phyloP scores from a whole-genome alignment of 805 yeast species.

The Nakazawaea peltata region DNA sequence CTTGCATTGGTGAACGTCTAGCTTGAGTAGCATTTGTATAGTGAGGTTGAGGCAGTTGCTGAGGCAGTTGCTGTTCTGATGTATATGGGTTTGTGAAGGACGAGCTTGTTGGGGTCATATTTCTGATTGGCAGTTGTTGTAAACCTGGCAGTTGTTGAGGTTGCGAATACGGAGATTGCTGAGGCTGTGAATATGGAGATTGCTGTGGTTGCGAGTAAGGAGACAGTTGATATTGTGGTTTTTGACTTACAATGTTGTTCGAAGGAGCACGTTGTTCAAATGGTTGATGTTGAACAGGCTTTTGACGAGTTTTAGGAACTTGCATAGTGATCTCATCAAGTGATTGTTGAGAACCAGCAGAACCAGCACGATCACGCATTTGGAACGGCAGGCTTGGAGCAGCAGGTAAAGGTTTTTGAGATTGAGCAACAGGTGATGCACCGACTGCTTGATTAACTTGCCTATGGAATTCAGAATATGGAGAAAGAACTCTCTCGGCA shows the following conservation, averaged over 20 bases:
- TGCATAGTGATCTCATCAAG: background rate
- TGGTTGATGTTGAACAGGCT: background rate
- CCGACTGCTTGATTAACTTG: constrained; percentile 21
- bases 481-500: constrained; percentile 21
- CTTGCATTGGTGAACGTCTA: constrained; percentile 1
- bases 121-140: constrained; percentile 1
- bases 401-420: background rate
- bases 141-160: background rate
- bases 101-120: background rate
- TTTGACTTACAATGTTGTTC: constrained; percentile 17
- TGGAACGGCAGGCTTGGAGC: too few species aligned
- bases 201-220: background rate
- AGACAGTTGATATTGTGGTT: too few species aligned
- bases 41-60: background rate
- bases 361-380: too few species aligned
- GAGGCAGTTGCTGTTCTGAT: constrained; percentile 3
- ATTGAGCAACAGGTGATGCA: background rate
- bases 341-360: background rate
- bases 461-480: constrained; percentile 26
- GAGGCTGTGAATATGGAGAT: background rate
- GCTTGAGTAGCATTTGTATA: background rate
- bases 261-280: constrained; percentile 17
- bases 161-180: background rate
- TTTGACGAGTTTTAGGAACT: background rate
- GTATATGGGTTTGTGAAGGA: background rate